Conservation (phyloP, 1,284 basidiomycete species). For the Mycosarcoma maydis region DNA sequence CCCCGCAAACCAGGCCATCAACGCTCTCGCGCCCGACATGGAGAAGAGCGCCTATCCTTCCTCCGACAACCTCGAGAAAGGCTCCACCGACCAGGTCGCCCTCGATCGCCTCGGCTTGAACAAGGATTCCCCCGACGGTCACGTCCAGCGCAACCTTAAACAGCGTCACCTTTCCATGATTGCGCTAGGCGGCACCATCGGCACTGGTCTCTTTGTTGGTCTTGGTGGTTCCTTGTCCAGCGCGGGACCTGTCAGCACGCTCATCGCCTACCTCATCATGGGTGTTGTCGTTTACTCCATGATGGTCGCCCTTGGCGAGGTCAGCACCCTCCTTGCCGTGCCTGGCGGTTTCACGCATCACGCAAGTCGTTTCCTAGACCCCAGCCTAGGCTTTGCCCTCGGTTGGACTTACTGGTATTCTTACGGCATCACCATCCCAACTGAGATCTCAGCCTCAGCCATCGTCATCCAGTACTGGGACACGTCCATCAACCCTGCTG, state of each 20-base stretch:
- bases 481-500: slow-evolving; percentile 69
- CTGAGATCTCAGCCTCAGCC: slow-evolving; percentile 74
- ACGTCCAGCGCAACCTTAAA: slow-evolving; percentile 44
- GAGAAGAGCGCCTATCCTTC: slow-evolving; percentile 31
- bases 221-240: slow-evolving; percentile 72
- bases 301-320: slow-evolving; percentile 69
- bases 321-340: slow-evolving; percentile 71
- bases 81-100: slow-evolving; percentile 3
- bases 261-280: slow-evolving; percentile 67
- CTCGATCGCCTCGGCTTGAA: slow-evolving; percentile 36
- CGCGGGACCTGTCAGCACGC: slow-evolving; percentile 69
- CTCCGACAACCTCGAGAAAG: slow-evolving; percentile 23
- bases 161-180: slow-evolving; percentile 60
- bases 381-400: slow-evolving; percentile 74
- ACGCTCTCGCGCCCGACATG: slow-evolving; percentile 18
- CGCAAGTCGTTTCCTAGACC: slow-evolving; percentile 81
- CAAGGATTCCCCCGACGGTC: slow-evolving; percentile 31
- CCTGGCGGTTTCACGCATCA: slow-evolving; percentile 80
- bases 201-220: slow-evolving; percentile 74
- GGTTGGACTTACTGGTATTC: slow-evolving; percentile 74
- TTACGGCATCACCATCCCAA: slow-evolving; percentile 73
- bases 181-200: slow-evolving; percentile 61
- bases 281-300: slow-evolving; percentile 58
- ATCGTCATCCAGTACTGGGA: slow-evolving; percentile 54
- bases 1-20: slow-evolving; percentile 7